Evolutionary conservation across 78 protist species (phyloP), one percentile per base, ranked within the genome.

Genomic region (Guillardia theta): DNA sequence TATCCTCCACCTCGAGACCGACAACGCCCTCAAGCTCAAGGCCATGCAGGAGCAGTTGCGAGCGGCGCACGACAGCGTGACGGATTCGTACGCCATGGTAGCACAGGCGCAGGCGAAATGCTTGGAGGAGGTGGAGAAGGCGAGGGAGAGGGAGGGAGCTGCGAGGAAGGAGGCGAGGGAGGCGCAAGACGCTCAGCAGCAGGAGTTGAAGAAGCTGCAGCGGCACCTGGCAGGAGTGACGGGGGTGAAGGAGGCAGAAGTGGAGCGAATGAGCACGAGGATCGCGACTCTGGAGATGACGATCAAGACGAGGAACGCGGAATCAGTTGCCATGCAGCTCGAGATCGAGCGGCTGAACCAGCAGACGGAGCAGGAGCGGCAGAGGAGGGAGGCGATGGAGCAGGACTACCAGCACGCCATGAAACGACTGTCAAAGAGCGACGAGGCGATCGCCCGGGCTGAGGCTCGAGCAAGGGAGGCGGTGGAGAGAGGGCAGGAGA

Each of bases 21-120:
- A 12, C 39, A 12, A 24, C 9, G 33, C 50, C 88, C 9, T 5
- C 50, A 33, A 33, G 88, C 50, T 4, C 43, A 33, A 24, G 90
- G 90, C 50, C 41, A 27, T 78, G 48, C 90, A 44, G 50, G 90
- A 78, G 90, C 50, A 43, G 90, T 48, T 78, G 18, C 47, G 90
- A 36, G 10, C 90, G 8, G 90, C 90, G 90, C 90, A 78, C 90
- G 90, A 78, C 90, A 78, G 39, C 90, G 90, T 78, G 24, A 50
- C 90, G 33, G 90, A 78, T 36, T 12, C 90, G 41, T 78, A 78
- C 48, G 18, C 90, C 50, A 37, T 78, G 90, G 44, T 78, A n/a
- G 10, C 90, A 50, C 50, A 78, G 90, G 47, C 90, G 48, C 90
- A 36, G 50, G 53, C 45, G 44, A 43, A 37, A 36, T 4, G 53